Evolutionary conservation across 2,329 filamentous ascomycete species (phyloP), one percentile per base, ranked within the genome.

Genomic region (Zasmidium angulare): DNA sequence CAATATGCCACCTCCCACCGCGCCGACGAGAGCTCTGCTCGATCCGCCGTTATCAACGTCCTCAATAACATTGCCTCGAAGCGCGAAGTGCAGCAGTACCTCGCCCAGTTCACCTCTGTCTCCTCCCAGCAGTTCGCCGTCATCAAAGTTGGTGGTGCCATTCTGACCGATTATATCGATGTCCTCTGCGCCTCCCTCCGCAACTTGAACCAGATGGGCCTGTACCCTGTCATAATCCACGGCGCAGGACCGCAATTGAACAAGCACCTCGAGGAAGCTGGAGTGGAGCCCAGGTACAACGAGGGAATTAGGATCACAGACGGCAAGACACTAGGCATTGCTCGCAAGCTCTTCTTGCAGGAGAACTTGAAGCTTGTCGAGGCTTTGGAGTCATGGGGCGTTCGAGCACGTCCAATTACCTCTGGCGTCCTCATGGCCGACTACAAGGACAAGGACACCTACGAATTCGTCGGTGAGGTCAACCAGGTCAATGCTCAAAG

Each of bases 81-180:
- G 84, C 84, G 93, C 62, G 93, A 99, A 80, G 91, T 96, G 64
- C 91, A 97, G 81, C 93, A 98, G 78, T 98, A 98, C 77, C 87
- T 98, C 60, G 95, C 93, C 67, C 92, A 98, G 75, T 99, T 99
- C 82, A 95, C 89, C 68, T 96, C 93, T 31, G 93, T 97, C 63
- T 95, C 92, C 48, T 96, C 92, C 36, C 93, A 98, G 80, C 92
- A 96, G 74, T 99, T 98, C 76, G 93, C 93, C 67, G 93, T 99
- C 51, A 96, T 99, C 78, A 99, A 99, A 82, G 93, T 98, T 57
- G 95, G 93, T 63, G 95, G 93, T 63, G 95, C 93, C 64, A 97
- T 98, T 71, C 84, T 99, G 71, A 96, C 91, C 61, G 93, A 98
- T 74, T 89, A 97, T 77, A 84, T 98, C 57, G 90, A 96, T 75